Base-by-base conservation (phyloP, 805 yeast species). In the Priceomyces haplophilus region DNA sequence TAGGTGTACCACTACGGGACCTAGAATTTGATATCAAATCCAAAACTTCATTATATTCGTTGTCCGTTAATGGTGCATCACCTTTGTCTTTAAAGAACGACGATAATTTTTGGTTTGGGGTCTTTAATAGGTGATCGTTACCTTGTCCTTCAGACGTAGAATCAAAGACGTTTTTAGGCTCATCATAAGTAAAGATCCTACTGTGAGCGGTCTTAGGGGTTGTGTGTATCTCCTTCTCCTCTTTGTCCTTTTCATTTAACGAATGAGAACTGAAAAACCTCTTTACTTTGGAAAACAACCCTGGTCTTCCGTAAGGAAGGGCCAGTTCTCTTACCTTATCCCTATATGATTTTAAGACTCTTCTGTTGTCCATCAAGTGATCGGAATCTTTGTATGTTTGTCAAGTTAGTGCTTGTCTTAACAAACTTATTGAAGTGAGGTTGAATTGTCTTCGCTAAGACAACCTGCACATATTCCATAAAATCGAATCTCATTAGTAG, bases 21-120 rank as follows among this genome's bases (percentile, higher is more conserved):
- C 34, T 40, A 1, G 49, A 17, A 30, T 51, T 54, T 17, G 60
- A 54, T 38, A 68, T 51, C n/a, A 86, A 61, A 4, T 89, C 77
- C 47, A 82, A 58, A 0, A 87, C 91, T n/a, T 95, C 95, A 61
- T 84, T 91, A 53, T 82, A 75, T 58, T 88, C 96, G 34, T 86
- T 70, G 18, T 82, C 88, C 11, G 82, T 71, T 47, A 88, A 67
- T 3, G 91, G 88, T n/a, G 64, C 64, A 43, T 80, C 77, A n/a
- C 95, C 95, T 58, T 85, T 87, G 34, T 65, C 68, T n/a, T 72
- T 71, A 60, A 87, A 87, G 56, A 88, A 87, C 21, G 73, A 78
- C 10, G 88, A 83, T 37, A 87, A 63, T 24, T 77, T 73, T 23
- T 76, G 79, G 62, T 83, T 84, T 10, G 72, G 64, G 13, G 64